phyloP scores from a whole-genome alignment of 176 grass and related monocot species.

The Saccharum spontaneum region DNA sequence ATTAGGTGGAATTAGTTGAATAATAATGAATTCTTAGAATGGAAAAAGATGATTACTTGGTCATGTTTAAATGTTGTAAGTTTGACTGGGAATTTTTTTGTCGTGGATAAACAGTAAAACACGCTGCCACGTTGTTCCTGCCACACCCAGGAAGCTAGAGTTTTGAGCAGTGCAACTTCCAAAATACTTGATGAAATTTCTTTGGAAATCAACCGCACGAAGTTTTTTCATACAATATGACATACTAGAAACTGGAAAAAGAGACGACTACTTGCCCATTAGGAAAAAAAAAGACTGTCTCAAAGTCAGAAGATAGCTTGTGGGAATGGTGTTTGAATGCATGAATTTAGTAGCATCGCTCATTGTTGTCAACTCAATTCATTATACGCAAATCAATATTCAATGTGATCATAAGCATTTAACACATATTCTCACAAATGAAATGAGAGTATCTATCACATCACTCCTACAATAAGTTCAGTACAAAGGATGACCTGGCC shows the following conservation, averaged over 20 bases:
- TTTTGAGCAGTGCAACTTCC: background rate
- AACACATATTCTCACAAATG: background rate
- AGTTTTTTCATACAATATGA: background rate
- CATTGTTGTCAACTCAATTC: background rate
- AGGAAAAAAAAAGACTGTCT: too few species aligned
- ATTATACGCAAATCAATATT: background rate
- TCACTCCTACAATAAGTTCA: background rate
- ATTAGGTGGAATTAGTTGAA: too few species aligned
- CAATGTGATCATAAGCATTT: background rate
- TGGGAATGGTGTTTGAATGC: conserved; percentile 1
- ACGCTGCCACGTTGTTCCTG: background rate
- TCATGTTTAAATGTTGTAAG: background rate
- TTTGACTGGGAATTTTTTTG: background rate
- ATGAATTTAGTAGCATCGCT: background rate
- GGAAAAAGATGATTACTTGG: too few species aligned
- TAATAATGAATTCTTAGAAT: too few species aligned
- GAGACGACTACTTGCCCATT: too few species aligned
- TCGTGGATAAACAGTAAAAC: background rate
- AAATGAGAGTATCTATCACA: background rate
- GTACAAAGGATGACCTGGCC: background rate
- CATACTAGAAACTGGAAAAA: background rate
- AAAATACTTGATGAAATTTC: background rate
- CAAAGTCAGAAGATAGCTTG: background rate
- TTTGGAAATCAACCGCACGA: too few species aligned
- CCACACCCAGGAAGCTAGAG: background rate